Base-by-base conservation (phyloP, 768 basidiomycete genomes). In the Lyophyllum semitale region DNA sequence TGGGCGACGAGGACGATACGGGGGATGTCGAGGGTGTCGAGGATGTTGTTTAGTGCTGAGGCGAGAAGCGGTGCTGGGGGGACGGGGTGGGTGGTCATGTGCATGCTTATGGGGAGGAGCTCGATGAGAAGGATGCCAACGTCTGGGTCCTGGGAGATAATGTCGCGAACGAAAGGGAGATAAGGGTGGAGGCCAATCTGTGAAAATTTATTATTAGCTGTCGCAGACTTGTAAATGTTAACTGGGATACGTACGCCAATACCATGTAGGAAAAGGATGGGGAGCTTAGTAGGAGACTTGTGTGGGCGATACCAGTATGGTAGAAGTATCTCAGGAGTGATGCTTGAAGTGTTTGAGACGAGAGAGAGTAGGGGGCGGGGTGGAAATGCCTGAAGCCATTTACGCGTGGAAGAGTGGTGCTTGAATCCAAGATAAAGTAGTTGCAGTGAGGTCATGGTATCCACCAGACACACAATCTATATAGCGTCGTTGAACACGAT, bases 101-200 rank as follows among this genome's bases (percentile, higher is more conserved):
- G 84, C 71, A 82, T 80, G 64, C 77, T 80, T 60, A 88, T 78
- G 12, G 81, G 77, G 35, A 88, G 78, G 41, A 84, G 70, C 65
- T 88, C 87, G 49, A 85, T 69, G 27, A 83, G 77, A 48, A 88
- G 59, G 54, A 88, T 79, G 38, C 84, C 85, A 2, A 81, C 71
- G 45, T 84, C 79, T 0, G 80, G 79, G 29, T 84, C 73, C 18
- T 63, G 66, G 1, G 58, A 54, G 11, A 72, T 59, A 12, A 87
- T 62, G 23, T 81, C 81, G 3, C 65, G 66, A 48, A 89, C 60
- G 59, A 88, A 83, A 3, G 74, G 64, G 1, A 74, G 42, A 54
- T 89, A 88, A 0, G 85, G 80, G 63, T 74, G 79, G 38, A 88
- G 67, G 29, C 87, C 87, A 51, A 89, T 84, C 85, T 87, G 57